These are phyloP conservation scores for Lasiodiplodia sp. DNA, from an alignment of 2,329 filamentous ascomycete genomes.

Conservation along the genomic window DNA sequence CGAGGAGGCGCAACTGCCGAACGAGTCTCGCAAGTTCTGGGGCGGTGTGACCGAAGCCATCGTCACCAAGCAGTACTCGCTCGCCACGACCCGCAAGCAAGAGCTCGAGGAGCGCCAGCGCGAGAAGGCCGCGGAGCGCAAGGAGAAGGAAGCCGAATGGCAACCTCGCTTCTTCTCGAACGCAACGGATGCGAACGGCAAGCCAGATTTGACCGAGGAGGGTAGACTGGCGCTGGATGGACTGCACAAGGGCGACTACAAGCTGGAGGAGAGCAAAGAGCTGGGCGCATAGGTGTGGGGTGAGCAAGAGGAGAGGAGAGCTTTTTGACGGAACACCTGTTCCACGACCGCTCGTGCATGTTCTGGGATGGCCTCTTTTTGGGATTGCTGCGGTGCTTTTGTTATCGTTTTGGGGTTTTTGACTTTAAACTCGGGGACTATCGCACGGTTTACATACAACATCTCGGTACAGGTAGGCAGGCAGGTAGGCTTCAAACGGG, in stretches of 20 bases:
- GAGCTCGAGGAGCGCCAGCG: slow-evolving; percentile 92
- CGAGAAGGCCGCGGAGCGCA: slow-evolving; percentile 81
- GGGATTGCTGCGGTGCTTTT: slow-evolving; percentile 2
- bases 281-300: slow-evolving; percentile 41
- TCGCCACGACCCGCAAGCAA: slow-evolving; percentile 86
- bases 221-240: slow-evolving; percentile 65
- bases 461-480: slow-evolving; percentile 4
- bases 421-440: not conserved
- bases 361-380: slow-evolving; percentile 9
- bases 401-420: not conserved
- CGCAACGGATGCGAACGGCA: slow-evolving; percentile 65
- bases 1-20: slow-evolving; percentile 77
- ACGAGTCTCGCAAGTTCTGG: slow-evolving; percentile 92
- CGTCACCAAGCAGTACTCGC: slow-evolving; percentile 77
- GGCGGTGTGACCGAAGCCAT: slow-evolving; percentile 87
- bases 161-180: slow-evolving; percentile 86
- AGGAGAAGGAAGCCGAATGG: slow-evolving; percentile 74
- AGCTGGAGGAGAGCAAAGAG: slow-evolving; percentile 55
- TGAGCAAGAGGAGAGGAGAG: not conserved
- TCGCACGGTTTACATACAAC: not conserved
- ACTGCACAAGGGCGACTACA: slow-evolving; percentile 61
- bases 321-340: not conserved
- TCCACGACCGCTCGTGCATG: not conserved
- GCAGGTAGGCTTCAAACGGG: not conserved
- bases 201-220: slow-evolving; percentile 68